Base-by-base conservation (phyloP, 495 filamentous ascomycete species). In the Penicillium dipodomyicola region DNA sequence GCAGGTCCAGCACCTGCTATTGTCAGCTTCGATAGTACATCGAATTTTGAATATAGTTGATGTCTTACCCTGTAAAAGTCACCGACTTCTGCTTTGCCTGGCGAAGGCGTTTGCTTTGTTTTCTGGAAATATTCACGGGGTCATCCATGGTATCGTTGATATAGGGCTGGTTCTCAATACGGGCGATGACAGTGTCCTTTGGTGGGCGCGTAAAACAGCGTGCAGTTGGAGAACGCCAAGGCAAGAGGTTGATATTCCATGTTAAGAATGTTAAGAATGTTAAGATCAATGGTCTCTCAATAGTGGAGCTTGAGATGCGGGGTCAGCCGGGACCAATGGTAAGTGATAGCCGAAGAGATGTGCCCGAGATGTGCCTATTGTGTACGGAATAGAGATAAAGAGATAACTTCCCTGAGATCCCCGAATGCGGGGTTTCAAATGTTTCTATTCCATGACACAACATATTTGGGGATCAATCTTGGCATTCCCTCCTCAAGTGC, bases 1-100 rank as follows among this genome's bases (percentile, higher is more conserved):
- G 42, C 56, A 58, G 12, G 56, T 58, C 56, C 56, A 58, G 17
- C 56, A 58, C 11, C 56, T 58, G 22, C 12, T 10, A 4, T 5
- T 46, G 6, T 30, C 52, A 27, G 17, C 5, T 6, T 7, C 5
- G 5, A 37, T 0, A 6, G 5, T 37, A 15, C 3, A 1, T 37
- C 5, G 5, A 39, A 27, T 3, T 0, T 23, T 10, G 2, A 11
- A 27, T 27, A 12, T 27, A 27, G 1, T 23, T 45, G 7, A 2
- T 30, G 9, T 15, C 11, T 45, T 58, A 58, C 56, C 56, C 56
- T 5, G 49, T 58, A 15, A 37, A 58, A 5, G 56, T 58, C 9
- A 58, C 56, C 7, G 48, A 40, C 23, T 52, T 58, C 20, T 25
- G 22, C 17, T 46, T 58, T 23, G 22, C 30, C 22, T 40, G 56